Evolutionary conservation across 202 grass and related monocot species (phyloP), one percentile per base, ranked within the genome.

Genomic region (Schoenoplectus tabernaemontani): DNA sequence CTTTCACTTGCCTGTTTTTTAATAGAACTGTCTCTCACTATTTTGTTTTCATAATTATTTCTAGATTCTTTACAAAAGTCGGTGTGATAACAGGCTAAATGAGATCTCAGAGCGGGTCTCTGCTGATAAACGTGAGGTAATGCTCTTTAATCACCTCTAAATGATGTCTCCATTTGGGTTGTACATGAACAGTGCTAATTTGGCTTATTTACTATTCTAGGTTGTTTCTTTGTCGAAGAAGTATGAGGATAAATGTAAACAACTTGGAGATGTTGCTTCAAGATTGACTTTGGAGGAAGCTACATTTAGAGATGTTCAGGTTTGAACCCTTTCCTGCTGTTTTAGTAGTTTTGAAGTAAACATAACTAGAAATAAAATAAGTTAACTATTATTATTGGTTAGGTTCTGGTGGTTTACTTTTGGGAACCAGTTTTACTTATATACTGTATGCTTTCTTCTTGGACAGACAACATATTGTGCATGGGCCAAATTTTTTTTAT

Each of bases 1-100:
- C 80, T 78, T 77, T 58, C 38, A 22, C 32, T 48, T 80, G 13
- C 34, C 57, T 81, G 11, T 51, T 67, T 61, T 22, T 51, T 80
- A 47, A 54, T 81, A 84, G 66, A 54, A 85, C 64, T 85, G 20
- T 54, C 76, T 66, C 77, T 87, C 6, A 70, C 47, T 82, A 46
- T 91, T 81, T 84, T 92, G 71, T 76, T 78, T 89, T 34, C 26
- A 78, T 83, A 17, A 34, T 71, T 82, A 74, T 1, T 44, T 22
- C 9, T 87, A 99, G 96, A 89, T 99, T 88, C 90, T 99, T 79
- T 99, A 99, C 92, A 99, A 99, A 82, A 99, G 96, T 88, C 93
- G 90, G 86, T 99, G 96, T 42, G 96, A 99, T 54, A 95, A 92
- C 87, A 94, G 96, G 87, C 8, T 91, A 38, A 98, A 95, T 82